Base-by-base conservation (phyloP, 2,329 filamentous ascomycete species). In the Colletotrichum tropicicola region DNA sequence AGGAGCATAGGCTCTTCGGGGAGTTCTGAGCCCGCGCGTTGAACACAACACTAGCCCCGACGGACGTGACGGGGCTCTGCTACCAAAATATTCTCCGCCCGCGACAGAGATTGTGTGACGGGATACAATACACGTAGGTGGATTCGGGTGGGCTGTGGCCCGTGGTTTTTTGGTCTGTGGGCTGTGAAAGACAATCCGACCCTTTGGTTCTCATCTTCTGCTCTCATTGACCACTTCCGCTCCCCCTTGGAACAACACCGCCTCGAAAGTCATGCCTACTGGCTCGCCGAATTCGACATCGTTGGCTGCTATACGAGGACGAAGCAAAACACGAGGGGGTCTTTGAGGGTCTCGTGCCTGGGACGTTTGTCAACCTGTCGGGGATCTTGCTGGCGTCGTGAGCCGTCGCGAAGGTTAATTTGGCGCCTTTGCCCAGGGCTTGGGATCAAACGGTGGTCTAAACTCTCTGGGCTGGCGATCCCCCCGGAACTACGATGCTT, bases 21-120 rank as follows among this genome's bases (percentile, higher is more conserved):
- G 58, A 65, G 49, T 65, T 65, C 62, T 65, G 32, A 65, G 27
- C 56, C 56, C 49, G 61, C 49, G 61, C 43, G 49, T 65, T 51
- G 57, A 65, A 44, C 61, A 55, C 57, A 55, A 51, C 43, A 61
- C 57, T 65, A 65, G 44, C 57, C 49, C 60, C 56, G 44, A 49
- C 41, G 35, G 17, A 32, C 44, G 57, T 51, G 61, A 61, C 44
- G 62, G 61, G 57, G 62, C 62, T 65, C 44, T 61, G 57, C 61
- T 55, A 55, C 61, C 62, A 56, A 49, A 62, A 65, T 65, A 65
- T 65, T 65, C 62, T 65, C 62, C 62, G 62, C 57, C 58, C 62
- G 58, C 30, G 62, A 65, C 62, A 56, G 58, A 65, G 44, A 65
- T 62, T 62, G 62, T 65, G 30, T 49, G 35, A 65, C 62, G 62